These are phyloP conservation scores for Elsinoe australis DNA, from an alignment of 2,329 filamentous ascomycete genomes.

Conservation along the genomic window DNA sequence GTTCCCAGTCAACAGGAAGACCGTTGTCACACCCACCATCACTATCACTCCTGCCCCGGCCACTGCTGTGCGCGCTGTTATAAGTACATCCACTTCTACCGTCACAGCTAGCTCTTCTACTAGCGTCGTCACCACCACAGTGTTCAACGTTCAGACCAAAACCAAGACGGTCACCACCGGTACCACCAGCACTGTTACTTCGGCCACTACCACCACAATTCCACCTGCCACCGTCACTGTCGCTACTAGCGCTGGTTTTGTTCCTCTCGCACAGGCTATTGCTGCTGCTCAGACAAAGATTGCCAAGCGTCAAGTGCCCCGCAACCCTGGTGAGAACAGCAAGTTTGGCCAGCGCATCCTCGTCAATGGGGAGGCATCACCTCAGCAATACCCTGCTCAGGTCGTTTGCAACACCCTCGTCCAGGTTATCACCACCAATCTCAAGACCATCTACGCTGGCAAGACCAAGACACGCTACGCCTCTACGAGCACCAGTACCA, in stretches of 20 bases:
- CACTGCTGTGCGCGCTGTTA: neutral
- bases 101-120: neutral
- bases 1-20: constrained; percentile 6
- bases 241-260: neutral
- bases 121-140: neutral
- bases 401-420: constrained; percentile 11
- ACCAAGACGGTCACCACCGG: neutral
- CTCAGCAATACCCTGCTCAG: neutral
- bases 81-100: constrained; percentile 1
- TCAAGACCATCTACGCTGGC: neutral
- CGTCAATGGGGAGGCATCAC: neutral
- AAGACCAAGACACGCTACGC: constrained; percentile 5
- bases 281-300: neutral
- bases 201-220: neutral
- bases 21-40: neutral
- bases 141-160: too few species aligned
- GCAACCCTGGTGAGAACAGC: neutral
- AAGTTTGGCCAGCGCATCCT: constrained; percentile 2
- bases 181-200: neutral
- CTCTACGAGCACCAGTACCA: neutral
- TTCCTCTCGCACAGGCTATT: constrained; percentile 3
- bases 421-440: constrained; percentile 7
- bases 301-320: neutral
- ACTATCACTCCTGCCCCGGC: constrained; percentile 1
- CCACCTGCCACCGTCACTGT: neutral